Conservation (phyloP, 306 rosid species). For the Ormosia semicastrata region DNA sequence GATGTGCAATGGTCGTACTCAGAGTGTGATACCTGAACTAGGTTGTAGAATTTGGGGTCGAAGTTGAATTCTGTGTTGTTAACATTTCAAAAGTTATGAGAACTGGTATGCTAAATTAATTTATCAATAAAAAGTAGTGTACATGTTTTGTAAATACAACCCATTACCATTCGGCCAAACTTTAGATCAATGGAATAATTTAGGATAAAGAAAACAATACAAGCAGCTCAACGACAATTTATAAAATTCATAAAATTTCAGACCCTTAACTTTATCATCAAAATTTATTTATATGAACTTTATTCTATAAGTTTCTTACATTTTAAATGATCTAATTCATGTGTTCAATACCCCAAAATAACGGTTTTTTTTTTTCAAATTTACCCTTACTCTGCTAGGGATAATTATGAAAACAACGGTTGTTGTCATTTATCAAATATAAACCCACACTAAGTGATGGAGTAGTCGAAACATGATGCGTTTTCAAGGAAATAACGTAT, state of each 20-base stretch:
- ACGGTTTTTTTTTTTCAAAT: not conserved
- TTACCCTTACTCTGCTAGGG: not conserved
- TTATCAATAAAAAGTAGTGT: not conserved
- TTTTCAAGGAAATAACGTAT: too few species aligned
- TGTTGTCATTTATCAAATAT: not conserved
- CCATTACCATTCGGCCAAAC: not conserved
- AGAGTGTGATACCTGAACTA: slow-evolving; percentile 33
- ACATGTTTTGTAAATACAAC: not conserved
- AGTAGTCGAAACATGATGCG: too few species aligned
- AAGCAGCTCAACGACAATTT: too few species aligned
- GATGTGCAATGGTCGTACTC: slow-evolving; percentile 45
- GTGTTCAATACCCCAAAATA: not conserved
- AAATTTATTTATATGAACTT: too few species aligned
- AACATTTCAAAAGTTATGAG: not conserved
- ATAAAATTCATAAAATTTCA: too few species aligned
- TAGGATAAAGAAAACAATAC: not conserved
- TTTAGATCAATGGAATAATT: not conserved
- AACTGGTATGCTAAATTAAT: not conserved
- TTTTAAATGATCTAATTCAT: not conserved
- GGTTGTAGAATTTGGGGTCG: slow-evolving; percentile 37
- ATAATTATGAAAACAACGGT: not conserved
- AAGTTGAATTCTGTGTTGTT: slow-evolving; percentile 35
- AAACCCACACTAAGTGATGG: not conserved
- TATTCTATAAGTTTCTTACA: not conserved
- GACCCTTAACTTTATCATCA: too few species aligned